Evolutionary conservation across 371 early-diverging fungal species (phyloP).

Genomic region (Saksenaea oblongispora): DNA sequence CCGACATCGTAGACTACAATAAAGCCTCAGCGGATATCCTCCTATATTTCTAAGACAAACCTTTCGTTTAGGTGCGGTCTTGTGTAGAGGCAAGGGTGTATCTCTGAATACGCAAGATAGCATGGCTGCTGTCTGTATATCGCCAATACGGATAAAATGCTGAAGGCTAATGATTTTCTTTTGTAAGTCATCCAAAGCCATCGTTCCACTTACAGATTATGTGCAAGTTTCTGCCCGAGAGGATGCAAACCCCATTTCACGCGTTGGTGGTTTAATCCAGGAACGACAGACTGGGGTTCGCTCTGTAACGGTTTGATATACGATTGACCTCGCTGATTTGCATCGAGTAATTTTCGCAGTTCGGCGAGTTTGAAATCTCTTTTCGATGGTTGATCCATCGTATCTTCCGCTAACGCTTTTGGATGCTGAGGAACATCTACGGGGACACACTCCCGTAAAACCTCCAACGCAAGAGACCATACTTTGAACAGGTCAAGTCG

Average conservation of each 20-base stretch:
- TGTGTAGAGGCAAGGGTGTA: conserved; percentile 10
- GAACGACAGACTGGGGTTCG: not conserved
- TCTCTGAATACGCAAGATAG: conserved; percentile 75
- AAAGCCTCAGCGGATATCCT: not conserved
- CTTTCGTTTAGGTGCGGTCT: conserved; percentile 5
- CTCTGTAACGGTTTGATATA: not conserved
- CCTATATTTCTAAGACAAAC: not conserved
- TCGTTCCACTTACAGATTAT: conserved; percentile 54
- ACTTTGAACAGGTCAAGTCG: conserved; percentile 64
- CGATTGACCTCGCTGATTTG: conserved; percentile 1
- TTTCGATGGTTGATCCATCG: conserved; percentile 13
- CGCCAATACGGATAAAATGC: conserved; percentile 68
- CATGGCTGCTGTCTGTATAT: conserved; percentile 85
- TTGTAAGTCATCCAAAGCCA: not conserved
- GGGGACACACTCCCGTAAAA: conserved; percentile 55
- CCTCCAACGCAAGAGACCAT: conserved; percentile 73
- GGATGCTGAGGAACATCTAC: conserved; percentile 22
- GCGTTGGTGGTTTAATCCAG: conserved; percentile 17
- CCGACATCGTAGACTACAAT: not conserved
- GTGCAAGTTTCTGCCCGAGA: conserved; percentile 62
- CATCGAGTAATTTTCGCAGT: conserved; percentile 13
- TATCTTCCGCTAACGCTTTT: conserved; percentile 10
- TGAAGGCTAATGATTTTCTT: conserved; percentile 53
- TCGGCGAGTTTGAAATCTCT: conserved; percentile 26
- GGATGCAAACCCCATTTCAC: conserved; percentile 78